A percentile compares a stretch with the other conserved stretches of the same genome.
Evolutionary conservation across 495 filamentous ascomycete genomes (phyloP).

Genomic region (Neurospora intermedia): DNA sequence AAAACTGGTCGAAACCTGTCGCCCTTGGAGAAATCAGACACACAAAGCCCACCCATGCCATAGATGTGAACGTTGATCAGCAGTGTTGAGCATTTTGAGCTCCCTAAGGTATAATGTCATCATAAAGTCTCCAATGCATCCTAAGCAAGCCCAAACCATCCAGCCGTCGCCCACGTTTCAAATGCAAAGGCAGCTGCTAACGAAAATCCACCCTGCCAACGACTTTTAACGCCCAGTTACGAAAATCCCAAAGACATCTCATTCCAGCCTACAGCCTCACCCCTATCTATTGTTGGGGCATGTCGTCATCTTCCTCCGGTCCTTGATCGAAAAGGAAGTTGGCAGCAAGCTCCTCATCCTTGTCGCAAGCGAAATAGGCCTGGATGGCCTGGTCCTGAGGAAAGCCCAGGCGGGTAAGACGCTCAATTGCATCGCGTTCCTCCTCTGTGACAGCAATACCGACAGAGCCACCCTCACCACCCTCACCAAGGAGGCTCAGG

Average conservation of each 20-base stretch:
- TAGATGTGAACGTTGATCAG: neutral
- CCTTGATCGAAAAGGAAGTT: conserved; percentile 93
- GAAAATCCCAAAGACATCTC: neutral
- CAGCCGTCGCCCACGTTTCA: neutral
- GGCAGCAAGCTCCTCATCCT: conserved; percentile 95
- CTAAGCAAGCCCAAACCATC: conserved; percentile 1
- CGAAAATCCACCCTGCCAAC: neutral
- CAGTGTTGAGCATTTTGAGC: neutral
- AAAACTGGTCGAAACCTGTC: neutral
- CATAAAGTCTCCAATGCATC: neutral
- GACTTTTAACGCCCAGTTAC: neutral
- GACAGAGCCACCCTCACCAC: conserved; percentile 67
- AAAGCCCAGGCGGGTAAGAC: conserved; percentile 85
- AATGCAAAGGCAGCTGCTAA: neutral
- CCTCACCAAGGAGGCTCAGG: conserved; percentile 75
- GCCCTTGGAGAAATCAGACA: neutral
- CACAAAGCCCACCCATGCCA: neutral
- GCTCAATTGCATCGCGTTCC: conserved; percentile 91
- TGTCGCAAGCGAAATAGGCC: conserved; percentile 98
- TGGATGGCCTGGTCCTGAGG: conserved; percentile 89
- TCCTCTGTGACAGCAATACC: conserved; percentile 88
- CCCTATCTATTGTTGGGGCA: conserved; percentile 22
- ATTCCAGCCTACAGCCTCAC: neutral
- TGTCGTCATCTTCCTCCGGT: conserved; percentile 67
- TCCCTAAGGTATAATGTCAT: neutral